These are phyloP conservation scores for Jasminum sambac DNA, from an alignment of 257 asterid genomes.

Conservation along the genomic window DNA sequence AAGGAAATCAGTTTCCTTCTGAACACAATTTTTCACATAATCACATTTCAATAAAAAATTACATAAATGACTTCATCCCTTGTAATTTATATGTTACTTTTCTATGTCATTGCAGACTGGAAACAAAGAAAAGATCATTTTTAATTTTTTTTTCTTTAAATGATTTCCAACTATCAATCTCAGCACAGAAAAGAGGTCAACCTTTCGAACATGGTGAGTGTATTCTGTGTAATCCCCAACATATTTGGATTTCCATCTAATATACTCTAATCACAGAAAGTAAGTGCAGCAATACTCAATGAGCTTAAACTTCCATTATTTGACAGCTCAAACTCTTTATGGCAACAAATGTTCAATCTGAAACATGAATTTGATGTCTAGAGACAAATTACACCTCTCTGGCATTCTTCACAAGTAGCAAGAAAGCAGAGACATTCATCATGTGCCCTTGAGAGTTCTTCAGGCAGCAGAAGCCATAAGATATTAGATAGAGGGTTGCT, in stretches of 20 bases:
- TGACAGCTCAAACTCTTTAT: neutral
- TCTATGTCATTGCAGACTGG: neutral
- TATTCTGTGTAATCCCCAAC: neutral
- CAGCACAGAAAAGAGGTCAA: neutral
- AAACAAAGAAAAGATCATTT: neutral
- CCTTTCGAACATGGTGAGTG: neutral
- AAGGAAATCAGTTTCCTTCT: neutral
- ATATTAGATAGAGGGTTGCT: neutral
- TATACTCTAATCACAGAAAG: neutral
- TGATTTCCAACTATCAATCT: neutral
- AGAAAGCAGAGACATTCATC: neutral
- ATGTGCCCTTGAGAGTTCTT: neutral
- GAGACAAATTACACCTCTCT: neutral
- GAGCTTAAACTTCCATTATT: neutral
- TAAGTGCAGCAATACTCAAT: neutral
- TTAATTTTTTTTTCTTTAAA: neutral
- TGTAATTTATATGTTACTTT: neutral
- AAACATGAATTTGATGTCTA: neutral
- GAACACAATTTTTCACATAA: neutral
- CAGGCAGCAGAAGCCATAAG: neutral
- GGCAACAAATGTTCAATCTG: neutral
- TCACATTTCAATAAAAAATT: neutral
- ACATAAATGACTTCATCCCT: neutral
- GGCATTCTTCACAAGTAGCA: neutral
- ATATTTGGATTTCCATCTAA: neutral